A percentile compares a stretch with the other conserved stretches of the same genome.
Conservation (phyloP, 306 rosid genomes). For the Lupinus albus region DNA sequence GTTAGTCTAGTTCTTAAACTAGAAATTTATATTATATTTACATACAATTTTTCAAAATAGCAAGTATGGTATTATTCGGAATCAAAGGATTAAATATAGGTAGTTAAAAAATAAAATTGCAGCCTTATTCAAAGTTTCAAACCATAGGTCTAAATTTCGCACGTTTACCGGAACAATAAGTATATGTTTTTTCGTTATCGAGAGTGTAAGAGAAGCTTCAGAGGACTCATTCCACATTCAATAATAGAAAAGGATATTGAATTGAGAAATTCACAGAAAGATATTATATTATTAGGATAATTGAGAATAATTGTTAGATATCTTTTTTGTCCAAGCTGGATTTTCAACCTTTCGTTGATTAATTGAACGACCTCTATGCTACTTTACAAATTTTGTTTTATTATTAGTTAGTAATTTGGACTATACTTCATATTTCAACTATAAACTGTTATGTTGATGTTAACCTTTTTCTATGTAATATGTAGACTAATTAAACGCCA, state of each 20-base stretch:
- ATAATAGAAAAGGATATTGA: neutral
- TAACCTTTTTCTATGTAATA: neutral
- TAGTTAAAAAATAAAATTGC: too few species aligned
- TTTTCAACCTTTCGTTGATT: neutral
- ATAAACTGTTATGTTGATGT: neutral
- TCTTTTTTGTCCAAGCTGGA: neutral
- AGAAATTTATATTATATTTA: too few species aligned
- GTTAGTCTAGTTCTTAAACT: too few species aligned
- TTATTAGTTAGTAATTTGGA: neutral
- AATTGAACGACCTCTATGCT: neutral
- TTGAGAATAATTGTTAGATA: too few species aligned
- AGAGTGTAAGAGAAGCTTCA: neutral
- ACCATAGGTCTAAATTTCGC: neutral
- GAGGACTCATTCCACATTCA: conserved; percentile 29
- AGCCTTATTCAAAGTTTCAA: too few species aligned
- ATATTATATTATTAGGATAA: too few species aligned
- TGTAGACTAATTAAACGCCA: neutral
- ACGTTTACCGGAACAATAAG: neutral
- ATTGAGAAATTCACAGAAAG: too few species aligned
- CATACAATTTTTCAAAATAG: too few species aligned
- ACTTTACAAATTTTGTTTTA: neutral
- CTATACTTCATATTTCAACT: neutral
- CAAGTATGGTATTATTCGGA: too few species aligned
- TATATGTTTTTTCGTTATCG: neutral
- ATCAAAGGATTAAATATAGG: too few species aligned